A percentile compares a stretch with the other conserved stretches of the same genome.
Conservation (phyloP, 140 eudicot species). For the Stevia rebaudiana region DNA sequence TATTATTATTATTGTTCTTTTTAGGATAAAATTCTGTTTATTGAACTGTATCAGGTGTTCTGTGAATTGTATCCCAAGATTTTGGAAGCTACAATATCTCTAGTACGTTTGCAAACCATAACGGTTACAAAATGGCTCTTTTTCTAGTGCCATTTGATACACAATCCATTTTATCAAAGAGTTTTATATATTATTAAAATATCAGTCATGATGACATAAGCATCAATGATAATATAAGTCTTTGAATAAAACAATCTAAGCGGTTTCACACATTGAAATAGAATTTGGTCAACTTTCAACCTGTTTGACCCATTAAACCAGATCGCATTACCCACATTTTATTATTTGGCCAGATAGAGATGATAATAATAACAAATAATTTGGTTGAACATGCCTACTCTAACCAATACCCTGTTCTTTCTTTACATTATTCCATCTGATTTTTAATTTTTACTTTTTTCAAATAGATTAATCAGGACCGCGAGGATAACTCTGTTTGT, state of each 20-base stretch:
- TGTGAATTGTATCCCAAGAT: slow-evolving; percentile 22
- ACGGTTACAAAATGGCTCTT: not conserved
- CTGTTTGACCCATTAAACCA: not conserved
- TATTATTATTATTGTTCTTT: not conserved
- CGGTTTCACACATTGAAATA: not conserved
- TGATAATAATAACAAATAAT: too few species aligned
- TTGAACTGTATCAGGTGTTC: slow-evolving; percentile 34
- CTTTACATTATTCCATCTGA: slow-evolving; percentile 5
- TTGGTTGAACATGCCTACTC: not conserved
- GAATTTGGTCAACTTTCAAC: not conserved
- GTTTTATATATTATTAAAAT: not conserved
- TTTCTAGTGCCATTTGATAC: not conserved
- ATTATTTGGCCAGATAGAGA: not conserved
- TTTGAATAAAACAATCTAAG: not conserved
- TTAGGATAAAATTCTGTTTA: not conserved
- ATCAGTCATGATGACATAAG: not conserved
- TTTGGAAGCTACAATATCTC: slow-evolving; percentile 32
- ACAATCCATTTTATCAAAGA: not conserved
- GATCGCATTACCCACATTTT: not conserved
- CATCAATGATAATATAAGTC: not conserved
- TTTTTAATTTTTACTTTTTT: not conserved
- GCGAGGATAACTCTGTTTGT: slow-evolving; percentile 31
- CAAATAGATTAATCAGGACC: slow-evolving; percentile 40
- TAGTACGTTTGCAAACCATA: slow-evolving; percentile 25
- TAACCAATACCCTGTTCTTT: not conserved